Evolutionary conservation across 1,284 basidiomycete species (phyloP).

Genomic region (Papiliotrema terrestris): DNA sequence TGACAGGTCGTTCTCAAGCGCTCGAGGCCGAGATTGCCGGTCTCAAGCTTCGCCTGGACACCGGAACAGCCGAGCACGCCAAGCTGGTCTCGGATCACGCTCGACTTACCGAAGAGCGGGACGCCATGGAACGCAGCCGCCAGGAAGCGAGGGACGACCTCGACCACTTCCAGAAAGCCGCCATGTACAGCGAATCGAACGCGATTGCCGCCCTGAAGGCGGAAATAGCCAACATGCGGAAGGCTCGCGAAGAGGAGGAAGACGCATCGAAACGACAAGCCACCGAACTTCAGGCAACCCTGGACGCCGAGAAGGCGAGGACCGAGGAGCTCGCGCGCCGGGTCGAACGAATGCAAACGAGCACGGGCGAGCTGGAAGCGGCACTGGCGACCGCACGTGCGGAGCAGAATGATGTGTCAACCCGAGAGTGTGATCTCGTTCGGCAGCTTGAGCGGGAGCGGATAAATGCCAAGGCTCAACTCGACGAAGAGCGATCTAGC

Average conservation of each 20-base stretch:
- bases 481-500: neutral
- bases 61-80: neutral
- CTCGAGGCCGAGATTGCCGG: neutral
- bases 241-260: constrained; percentile 9
- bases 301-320: neutral
- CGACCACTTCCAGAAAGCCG: constrained; percentile 26
- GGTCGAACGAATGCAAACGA: neutral
- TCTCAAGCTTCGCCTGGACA: neutral
- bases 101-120: neutral
- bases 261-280: constrained; percentile 2
- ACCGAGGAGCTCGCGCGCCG: neutral
- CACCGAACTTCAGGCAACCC: constrained; percentile 1
- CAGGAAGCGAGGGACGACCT: constrained; percentile 21
- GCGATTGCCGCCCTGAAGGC: constrained; percentile 21
- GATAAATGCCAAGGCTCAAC: neutral
- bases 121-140: constrained; percentile 3
- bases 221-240: constrained; percentile 19
- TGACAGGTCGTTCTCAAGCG: neutral
- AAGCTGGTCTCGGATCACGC: neutral
- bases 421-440: too few species aligned
- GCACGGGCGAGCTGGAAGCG: too few species aligned
- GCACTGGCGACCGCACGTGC: too few species aligned
- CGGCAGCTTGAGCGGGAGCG: too few species aligned
- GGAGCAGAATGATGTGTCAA: too few species aligned
- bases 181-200: constrained; percentile 24